Conservation (phyloP, 352 stramenopile species). For the Globisporangium cederbergense region DNA sequence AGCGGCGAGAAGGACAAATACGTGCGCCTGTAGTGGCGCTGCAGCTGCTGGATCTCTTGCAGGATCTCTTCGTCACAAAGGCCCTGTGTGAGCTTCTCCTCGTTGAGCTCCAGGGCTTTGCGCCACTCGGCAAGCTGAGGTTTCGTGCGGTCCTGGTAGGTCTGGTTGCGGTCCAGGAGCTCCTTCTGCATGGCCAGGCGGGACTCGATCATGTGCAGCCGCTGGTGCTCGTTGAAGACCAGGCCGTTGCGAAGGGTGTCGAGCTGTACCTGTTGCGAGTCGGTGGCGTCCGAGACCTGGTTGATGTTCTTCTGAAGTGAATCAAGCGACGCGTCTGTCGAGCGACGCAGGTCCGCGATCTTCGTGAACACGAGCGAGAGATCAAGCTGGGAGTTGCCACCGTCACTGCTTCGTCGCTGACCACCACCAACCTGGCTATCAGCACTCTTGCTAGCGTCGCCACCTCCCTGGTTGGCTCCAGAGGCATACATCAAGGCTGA, state of each 20-base stretch:
- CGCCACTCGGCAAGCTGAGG: slow-evolving; percentile 66
- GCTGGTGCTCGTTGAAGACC: slow-evolving; percentile 51
- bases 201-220: slow-evolving; percentile 52
- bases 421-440: neutral
- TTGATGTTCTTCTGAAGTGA: slow-evolving; percentile 51
- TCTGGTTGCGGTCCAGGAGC: slow-evolving; percentile 62
- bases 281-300: slow-evolving; percentile 29
- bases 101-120: slow-evolving; percentile 50
- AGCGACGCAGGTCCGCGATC: slow-evolving; percentile 60
- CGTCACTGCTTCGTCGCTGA: slow-evolving; percentile 8
- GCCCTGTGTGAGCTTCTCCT: slow-evolving; percentile 58
- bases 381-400: slow-evolving; percentile 38
- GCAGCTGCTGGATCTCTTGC: slow-evolving; percentile 57
- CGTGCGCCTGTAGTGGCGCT: slow-evolving; percentile 59
- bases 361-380: slow-evolving; percentile 82
- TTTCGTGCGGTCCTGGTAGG: slow-evolving; percentile 62
- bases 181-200: slow-evolving; percentile 67
- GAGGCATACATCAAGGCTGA: slow-evolving; percentile 28
- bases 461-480: slow-evolving; percentile 4
- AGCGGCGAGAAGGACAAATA: slow-evolving; percentile 55
- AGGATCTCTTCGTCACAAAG: slow-evolving; percentile 56
- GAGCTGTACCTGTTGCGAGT: slow-evolving; percentile 49
- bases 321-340: slow-evolving; percentile 56
- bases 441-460: neutral
- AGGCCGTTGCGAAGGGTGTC: slow-evolving; percentile 48